Evolutionary conservation across 1,284 basidiomycete species (phyloP), one percentile per base, ranked within the genome.

Genomic region (Ceratobasidium sp.): DNA sequence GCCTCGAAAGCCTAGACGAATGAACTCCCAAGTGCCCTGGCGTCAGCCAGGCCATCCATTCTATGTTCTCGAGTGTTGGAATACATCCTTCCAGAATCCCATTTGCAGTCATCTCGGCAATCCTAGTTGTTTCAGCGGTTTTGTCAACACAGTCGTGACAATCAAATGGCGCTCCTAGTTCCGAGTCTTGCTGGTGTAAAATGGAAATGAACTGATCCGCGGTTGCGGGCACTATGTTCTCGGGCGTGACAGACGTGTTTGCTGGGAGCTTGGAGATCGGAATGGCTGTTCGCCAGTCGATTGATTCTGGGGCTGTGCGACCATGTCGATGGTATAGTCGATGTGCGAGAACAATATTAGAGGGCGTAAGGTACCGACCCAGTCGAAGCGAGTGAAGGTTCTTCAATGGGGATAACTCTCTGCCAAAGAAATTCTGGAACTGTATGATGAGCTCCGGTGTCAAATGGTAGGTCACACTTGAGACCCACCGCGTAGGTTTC

Each of bases 21-120:
- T 29, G 35, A 6, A 64, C 34, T 25, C 58, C 58, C n/a, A 52
- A 13, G 34, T 64, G 58, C n/a, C 25, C 34, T 3, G 47, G 47
- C 31, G 45, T 49, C 13, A 64, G 34, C 58, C 58, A 64, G 4
- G 58, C 32, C 58, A 64, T 64, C 58, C 58, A 64, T 38, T 64
- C 34, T 4, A 64, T 32, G 10, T 45, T 34, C 17, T 15, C 15
- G 22, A 64, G 27, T 22, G 25, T 35, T 2, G 47, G 58, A 27
- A 64, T 34, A 2, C 22, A 34, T 22, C 15, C 20, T n/a, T 35
- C 29, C 13, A 64, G 35, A 15, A 64, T 64, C 8, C 10, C 47
- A 22, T 49, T 64, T 3, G 58, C 58, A n/a, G 45, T 32, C 29
- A 17, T 45, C 32, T 64, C 58, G 29, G 58, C 58, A 20, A 50